Evolutionary conservation across 129 eudicot genomes (phyloP).

Genomic region (Kitagawia praeruptora): DNA sequence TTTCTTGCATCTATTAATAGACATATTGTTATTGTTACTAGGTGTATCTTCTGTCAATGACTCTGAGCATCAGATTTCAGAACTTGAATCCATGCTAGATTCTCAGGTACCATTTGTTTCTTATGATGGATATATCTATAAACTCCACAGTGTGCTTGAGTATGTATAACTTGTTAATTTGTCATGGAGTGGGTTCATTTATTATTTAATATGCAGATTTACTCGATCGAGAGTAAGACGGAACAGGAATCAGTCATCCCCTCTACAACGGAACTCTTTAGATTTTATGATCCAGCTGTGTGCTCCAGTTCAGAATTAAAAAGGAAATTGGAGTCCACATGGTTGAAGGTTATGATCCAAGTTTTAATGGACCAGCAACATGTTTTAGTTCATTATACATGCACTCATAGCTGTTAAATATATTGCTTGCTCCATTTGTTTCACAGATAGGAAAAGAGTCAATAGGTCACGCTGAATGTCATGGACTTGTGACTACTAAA

Average conservation of each 20-base stretch:
- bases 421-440: background rate
- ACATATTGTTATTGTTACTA: slow-evolving; percentile 16
- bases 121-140: background rate
- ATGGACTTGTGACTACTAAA: background rate
- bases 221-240: slow-evolving; percentile 27
- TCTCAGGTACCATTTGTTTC: slow-evolving; percentile 41
- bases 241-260: slow-evolving; percentile 40
- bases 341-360: slow-evolving; percentile 37
- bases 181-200: background rate
- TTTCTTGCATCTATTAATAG: background rate
- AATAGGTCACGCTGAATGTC: background rate
- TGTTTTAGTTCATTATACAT: background rate
- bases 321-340: slow-evolving; percentile 37
- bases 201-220: slow-evolving; percentile 32
- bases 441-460: background rate
- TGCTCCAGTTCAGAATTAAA: slow-evolving; percentile 34
- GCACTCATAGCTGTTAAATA: background rate
- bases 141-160: background rate
- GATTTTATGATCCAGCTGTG: slow-evolving; percentile 35
- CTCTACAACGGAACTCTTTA: slow-evolving; percentile 27
- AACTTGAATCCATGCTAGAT: slow-evolving; percentile 68
- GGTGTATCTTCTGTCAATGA: slow-evolving; percentile 48
- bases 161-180: slow-evolving; percentile 7
- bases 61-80: slow-evolving; percentile 41
- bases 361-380: background rate